Conservation (phyloP, 495 filamentous ascomycete genomes). For the Parachaetomium inaequale region DNA sequence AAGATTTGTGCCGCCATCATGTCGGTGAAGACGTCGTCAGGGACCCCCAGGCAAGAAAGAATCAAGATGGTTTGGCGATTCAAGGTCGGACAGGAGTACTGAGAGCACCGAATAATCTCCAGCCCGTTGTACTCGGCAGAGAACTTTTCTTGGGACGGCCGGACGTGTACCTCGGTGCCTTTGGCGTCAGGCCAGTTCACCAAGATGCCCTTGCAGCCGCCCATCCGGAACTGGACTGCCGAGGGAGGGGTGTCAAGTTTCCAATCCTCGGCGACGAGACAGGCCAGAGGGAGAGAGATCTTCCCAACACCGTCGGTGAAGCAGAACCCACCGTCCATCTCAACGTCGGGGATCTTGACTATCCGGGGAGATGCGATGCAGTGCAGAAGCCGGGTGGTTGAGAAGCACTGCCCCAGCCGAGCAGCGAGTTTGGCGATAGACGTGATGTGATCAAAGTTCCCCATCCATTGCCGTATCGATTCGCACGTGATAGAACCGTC, state of each 20-base stretch:
- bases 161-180: slow-evolving; percentile 64
- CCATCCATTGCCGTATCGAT: slow-evolving; percentile 88
- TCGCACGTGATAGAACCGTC: slow-evolving; percentile 60
- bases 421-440: slow-evolving; percentile 82
- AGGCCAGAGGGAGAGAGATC: slow-evolving; percentile 74
- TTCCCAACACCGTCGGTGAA: slow-evolving; percentile 96
- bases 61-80: slow-evolving; percentile 89
- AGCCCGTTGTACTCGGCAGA: slow-evolving; percentile 62
- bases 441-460: slow-evolving; percentile 71
- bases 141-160: slow-evolving; percentile 87
- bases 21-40: slow-evolving; percentile 59
- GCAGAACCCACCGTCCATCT: slow-evolving; percentile 53
- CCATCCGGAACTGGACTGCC: slow-evolving; percentile 86
- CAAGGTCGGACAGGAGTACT: slow-evolving; percentile 68
- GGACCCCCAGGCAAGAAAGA: slow-evolving; percentile 71
- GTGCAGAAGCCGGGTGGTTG: slow-evolving; percentile 73
- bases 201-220: slow-evolving; percentile 87
- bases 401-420: slow-evolving; percentile 90
- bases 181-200: slow-evolving; percentile 61
- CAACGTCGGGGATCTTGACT: slow-evolving; percentile 59
- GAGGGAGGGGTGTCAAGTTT: slow-evolving; percentile 61
- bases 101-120: slow-evolving; percentile 80
- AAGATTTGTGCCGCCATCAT: slow-evolving; percentile 64
- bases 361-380: slow-evolving; percentile 41
- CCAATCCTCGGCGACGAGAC: slow-evolving; percentile 63